Evolutionary conservation across 2,329 filamentous ascomycete species (phyloP).

Genomic region (Talaromyces sp.): DNA sequence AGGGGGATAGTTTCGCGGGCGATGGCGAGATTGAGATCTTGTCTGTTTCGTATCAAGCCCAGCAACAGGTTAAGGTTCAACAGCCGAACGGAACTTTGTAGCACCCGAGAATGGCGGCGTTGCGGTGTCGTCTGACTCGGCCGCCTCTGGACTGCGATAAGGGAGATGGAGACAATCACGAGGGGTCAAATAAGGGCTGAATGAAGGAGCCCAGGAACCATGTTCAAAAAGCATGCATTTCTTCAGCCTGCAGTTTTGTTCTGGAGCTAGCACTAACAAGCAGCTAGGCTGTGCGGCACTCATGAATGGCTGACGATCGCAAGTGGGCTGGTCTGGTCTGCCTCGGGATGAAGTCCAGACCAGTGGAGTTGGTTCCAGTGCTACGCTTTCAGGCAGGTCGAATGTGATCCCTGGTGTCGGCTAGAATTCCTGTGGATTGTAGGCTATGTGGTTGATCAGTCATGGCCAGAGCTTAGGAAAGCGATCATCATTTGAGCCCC

Average conservation of each 20-base stretch:
- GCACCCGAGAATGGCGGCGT: slow-evolving; percentile 4
- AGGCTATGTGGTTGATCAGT: not conserved
- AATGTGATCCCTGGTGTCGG: not conserved
- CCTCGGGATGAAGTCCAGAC: slow-evolving; percentile 12
- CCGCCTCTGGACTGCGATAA: not conserved
- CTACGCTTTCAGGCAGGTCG: not conserved
- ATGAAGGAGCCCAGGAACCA: not conserved
- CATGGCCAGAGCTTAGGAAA: not conserved
- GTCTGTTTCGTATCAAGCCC: not conserved
- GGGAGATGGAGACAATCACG: not conserved
- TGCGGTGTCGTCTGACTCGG: not conserved
- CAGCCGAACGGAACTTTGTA: not conserved
- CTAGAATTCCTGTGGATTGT: not conserved
- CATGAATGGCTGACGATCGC: slow-evolving; percentile 9
- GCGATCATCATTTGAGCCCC: not conserved
- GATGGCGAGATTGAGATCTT: slow-evolving; percentile 8
- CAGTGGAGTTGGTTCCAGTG: slow-evolving; percentile 2
- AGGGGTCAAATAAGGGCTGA: not conserved
- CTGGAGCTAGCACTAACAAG: slow-evolving; percentile 2
- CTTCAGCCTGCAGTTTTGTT: not conserved
- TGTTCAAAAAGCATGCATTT: not conserved
- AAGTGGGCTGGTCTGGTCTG: slow-evolving; percentile 3
- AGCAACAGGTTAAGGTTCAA: slow-evolving; percentile 1
- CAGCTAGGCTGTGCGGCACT: not conserved
- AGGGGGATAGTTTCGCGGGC: not conserved